phyloP scores from a whole-genome alignment of 2,329 filamentous ascomycete species.

The Blastomyces parvus region DNA sequence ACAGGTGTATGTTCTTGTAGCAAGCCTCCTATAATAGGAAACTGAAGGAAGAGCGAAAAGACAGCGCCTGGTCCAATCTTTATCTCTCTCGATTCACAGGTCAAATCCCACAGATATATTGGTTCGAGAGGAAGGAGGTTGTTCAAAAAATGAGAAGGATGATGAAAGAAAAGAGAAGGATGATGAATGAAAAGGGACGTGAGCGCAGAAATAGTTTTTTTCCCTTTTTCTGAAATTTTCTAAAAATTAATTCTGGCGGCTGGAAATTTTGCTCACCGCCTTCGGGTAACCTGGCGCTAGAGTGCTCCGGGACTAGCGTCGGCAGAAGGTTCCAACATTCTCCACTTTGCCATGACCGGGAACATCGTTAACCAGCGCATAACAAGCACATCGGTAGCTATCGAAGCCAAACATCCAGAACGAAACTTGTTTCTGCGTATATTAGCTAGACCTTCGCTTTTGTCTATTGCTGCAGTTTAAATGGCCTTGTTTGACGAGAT shows the following conservation, averaged over 20 bases:
- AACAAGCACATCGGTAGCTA: no score
- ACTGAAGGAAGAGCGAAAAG: slow-evolving; percentile 21
- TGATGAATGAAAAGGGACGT: slow-evolving; percentile 14
- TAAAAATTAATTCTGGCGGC: slow-evolving; percentile 22
- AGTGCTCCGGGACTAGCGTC: no score
- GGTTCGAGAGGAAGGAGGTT: slow-evolving; percentile 16
- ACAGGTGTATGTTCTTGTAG: slow-evolving; percentile 18
- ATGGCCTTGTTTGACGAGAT: neutral
- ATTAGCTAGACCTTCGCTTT: neutral
- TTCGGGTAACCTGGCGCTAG: slow-evolving; percentile 12
- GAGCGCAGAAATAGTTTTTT: slow-evolving; percentile 7
- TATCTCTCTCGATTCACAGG: slow-evolving; percentile 26
- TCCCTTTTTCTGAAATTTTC: neutral
- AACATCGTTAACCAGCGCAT: no score
- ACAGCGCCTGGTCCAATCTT: slow-evolving; percentile 20
- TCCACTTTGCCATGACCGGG: no score
- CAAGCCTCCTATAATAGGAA: slow-evolving; percentile 28
- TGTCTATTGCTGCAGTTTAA: neutral
- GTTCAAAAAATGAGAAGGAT: slow-evolving; percentile 13
- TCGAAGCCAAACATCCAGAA: no score
- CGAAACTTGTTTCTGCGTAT: neutral
- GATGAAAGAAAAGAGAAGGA: slow-evolving; percentile 11
- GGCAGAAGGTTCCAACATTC: neutral
- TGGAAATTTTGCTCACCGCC: slow-evolving; percentile 24
- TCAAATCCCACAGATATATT: slow-evolving; percentile 16